Evolutionary conservation across 495 filamentous ascomycete species (phyloP).

Genomic region (Peziza echinospora): DNA sequence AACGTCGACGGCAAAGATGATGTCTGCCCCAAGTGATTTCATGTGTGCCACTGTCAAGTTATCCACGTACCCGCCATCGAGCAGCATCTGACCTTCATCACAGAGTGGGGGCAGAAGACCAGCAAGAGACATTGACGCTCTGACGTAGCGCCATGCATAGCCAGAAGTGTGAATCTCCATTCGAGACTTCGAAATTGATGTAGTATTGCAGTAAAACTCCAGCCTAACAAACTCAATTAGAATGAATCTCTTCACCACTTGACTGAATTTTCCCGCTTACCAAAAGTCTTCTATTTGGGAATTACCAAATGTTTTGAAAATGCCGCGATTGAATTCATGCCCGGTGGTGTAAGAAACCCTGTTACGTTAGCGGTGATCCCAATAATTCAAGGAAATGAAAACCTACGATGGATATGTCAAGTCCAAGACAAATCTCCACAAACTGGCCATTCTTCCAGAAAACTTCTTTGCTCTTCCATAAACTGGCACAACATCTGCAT

Average conservation of each 20-base stretch:
- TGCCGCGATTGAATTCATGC: conserved; percentile 96
- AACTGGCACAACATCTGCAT: conserved; percentile 92
- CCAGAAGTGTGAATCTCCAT: conserved; percentile 82
- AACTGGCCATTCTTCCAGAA: conserved; percentile 83
- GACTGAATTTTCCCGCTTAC: too few species aligned
- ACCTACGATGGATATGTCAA: conserved; percentile 70
- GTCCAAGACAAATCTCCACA: conserved; percentile 92
- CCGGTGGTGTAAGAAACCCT: conserved; percentile 74
- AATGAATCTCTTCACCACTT: conserved; percentile 48
- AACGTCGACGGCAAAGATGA: conserved; percentile 91
- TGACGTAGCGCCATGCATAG: conserved; percentile 89
- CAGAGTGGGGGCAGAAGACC: conserved; percentile 83
- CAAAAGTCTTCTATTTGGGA: conserved; percentile 94
- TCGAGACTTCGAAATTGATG: conserved; percentile 80
- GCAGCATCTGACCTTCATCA: conserved; percentile 85
- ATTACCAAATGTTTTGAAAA: conserved; percentile 95
- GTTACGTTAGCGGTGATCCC: background rate
- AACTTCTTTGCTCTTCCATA: conserved; percentile 94
- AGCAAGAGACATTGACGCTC: conserved; percentile 88
- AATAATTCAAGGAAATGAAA: background rate
- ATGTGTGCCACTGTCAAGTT: conserved; percentile 94
- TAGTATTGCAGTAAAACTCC: conserved; percentile 97
- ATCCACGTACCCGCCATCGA: conserved; percentile 93
- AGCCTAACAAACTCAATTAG: conserved; percentile 99
- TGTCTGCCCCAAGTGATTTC: conserved; percentile 77